Conservation (phyloP, 768 basidiomycete genomes). For the Leccinum disarticulatum region DNA sequence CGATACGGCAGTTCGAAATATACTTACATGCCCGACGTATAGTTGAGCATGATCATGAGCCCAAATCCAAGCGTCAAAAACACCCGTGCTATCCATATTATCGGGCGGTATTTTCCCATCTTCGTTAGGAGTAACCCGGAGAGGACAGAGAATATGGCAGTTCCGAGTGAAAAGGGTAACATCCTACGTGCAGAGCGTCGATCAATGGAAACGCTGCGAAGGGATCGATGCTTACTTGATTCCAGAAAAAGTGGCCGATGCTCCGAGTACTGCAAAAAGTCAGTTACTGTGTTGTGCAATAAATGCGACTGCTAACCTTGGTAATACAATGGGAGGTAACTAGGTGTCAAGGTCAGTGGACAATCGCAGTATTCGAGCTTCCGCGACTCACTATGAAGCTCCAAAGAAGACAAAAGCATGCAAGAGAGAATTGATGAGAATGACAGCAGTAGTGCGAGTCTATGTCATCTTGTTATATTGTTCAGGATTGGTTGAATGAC, state of each 20-base stretch:
- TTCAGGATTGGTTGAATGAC: not conserved
- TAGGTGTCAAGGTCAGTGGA: constrained; percentile 3
- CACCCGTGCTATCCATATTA: constrained; percentile 65
- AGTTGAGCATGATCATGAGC: constrained; percentile 70
- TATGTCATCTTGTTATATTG: constrained; percentile 20
- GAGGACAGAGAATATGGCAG: constrained; percentile 50
- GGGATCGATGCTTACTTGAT: constrained; percentile 47
- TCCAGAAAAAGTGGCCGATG: constrained; percentile 69
- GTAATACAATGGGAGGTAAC: constrained; percentile 74
- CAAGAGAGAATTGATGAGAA: constrained; percentile 57
- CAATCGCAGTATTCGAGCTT: not conserved
- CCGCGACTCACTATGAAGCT: constrained; percentile 31
- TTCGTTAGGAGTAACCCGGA: constrained; percentile 59
- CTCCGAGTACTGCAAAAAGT: constrained; percentile 50
- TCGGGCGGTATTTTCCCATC: constrained; percentile 55
- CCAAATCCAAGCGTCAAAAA: constrained; percentile 65
- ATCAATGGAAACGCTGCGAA: not conserved
- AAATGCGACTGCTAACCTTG: constrained; percentile 39
- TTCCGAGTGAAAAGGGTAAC: constrained; percentile 70
- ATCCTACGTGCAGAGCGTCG: constrained; percentile 45
- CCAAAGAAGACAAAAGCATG: constrained; percentile 66
- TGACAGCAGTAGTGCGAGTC: constrained; percentile 71
- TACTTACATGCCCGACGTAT: constrained; percentile 41
- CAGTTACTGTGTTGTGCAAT: not conserved
- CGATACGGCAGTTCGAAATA: not conserved